Percentiles rank a stretch among this genome's conserved stretches.
These are phyloP conservation scores for Talaromyces proteolyticus DNA, from an alignment of 495 filamentous ascomycete species.

Conservation along the genomic window DNA sequence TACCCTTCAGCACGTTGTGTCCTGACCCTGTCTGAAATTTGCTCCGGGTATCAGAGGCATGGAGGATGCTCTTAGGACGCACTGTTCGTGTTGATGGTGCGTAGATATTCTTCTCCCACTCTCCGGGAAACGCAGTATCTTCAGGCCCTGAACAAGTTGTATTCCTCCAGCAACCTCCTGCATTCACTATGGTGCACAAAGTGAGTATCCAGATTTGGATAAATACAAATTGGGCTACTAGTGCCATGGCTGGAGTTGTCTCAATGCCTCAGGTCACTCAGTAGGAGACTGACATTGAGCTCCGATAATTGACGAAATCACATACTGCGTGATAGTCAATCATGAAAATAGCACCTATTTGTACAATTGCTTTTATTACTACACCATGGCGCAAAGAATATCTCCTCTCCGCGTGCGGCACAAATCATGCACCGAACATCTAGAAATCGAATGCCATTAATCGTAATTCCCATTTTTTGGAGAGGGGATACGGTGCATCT, in stretches of 20 bases:
- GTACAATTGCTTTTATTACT: too few relatives aligned
- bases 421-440: background rate
- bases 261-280: background rate
- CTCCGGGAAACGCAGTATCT: constrained; percentile 47
- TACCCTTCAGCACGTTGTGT: constrained; percentile 26
- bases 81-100: constrained; percentile 50
- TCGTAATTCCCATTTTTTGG: too few relatives aligned
- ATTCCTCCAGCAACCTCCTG: constrained; percentile 49
- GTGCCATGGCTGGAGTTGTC: background rate
- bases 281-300: too few relatives aligned
- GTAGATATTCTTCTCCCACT: constrained; percentile 57
- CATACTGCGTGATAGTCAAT: too few relatives aligned
- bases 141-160: constrained; percentile 49
- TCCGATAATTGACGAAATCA: too few relatives aligned
- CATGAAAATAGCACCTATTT: too few relatives aligned
- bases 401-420: too few relatives aligned
- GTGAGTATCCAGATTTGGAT: constrained; percentile 7
- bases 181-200: constrained; percentile 12
- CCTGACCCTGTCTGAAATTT: background rate
- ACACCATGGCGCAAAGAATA: too few relatives aligned
- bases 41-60: constrained; percentile 19
- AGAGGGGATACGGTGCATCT: background rate
- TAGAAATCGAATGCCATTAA: background rate
- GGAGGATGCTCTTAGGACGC: constrained; percentile 39
- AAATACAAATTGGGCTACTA: constrained; percentile 2